Evolutionary conservation across 768 basidiomycete species (phyloP), one percentile per base, ranked within the genome.

Genomic region (Strobilomyces confusus): DNA sequence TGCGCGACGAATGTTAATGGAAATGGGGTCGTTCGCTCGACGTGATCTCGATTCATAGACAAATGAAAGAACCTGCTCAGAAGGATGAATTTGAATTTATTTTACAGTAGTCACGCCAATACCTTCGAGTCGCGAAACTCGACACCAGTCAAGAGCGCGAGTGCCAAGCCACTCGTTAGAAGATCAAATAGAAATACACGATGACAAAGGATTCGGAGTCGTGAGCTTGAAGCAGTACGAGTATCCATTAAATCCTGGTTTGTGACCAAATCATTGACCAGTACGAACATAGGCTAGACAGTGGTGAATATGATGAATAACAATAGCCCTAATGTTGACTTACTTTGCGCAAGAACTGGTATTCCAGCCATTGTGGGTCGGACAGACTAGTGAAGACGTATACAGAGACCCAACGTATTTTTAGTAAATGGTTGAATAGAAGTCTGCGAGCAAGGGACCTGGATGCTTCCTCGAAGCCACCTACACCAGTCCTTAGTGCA

Each of bases 121-220:
- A 81, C 87, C 74, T 87, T 87, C 0, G 80, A 79, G 58, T 87
- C 84, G 37, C 77, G 76, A 58, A 83, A 86, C 57, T 80, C 79
- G 1, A 78, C 73, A 0, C 79, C 81, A 32, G 75, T 73, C 19
- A 89, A 67, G 9, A 80, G 64, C 0, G 80, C 73, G 7, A 84
- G 73, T 0, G 82, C 70, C 13, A 85, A 57, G 3, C 80, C 79
- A 14, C 69, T 70, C n/a, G 71, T 59, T 0, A 86, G 66, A 3
- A 86, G 66, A 20, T 73, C 63, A 36, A 75, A 79, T 1, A 87
- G 56, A 56, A 84, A 79, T 1, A 65, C 38, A 5, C 84, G 73
- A 50, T 84, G 81, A 5, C 67, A 58, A 2, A 87, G 69, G 15
- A 76, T n/a, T n/a, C n/a, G n/a, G n/a, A n/a, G n/a, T n/a, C n/a